Base-by-base conservation (phyloP, 1,284 basidiomycete species). In the Sporisorium reilianum region DNA sequence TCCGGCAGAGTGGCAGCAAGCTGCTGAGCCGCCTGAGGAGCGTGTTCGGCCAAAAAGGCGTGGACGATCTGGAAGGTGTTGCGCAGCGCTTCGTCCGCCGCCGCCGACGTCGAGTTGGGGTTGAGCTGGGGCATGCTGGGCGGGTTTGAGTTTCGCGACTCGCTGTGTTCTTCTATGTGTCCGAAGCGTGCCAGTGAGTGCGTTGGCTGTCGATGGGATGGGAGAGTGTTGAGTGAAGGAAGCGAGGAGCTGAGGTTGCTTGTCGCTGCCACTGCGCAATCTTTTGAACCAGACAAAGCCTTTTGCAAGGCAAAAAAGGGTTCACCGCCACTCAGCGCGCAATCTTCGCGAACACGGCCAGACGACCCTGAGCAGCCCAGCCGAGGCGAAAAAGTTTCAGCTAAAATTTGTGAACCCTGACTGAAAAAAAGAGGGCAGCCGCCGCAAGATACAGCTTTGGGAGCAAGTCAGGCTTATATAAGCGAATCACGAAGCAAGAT, bases 11-110 rank as follows among this genome's bases (percentile, higher is more conserved):
- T 48, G 5, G 50, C 20, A n/a, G 71, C 71, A 5, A 74, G 49
- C 36, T 59, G 51, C 40, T 63, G 56, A 14, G 67, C 73, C 18
- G 64, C 67, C 6, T 46, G 38, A 23, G 73, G 73, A 20, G 73
- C 73, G 41, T 75, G 67, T 42, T 75, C 60, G 14, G 64, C 38
- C 5, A 75, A 22, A 53, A 75, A 75, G n/a, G 73, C 67, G 34
- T 75, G 64, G 2, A 75, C 73, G 45, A 75, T 71, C 52, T 62
- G 63, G 44, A 75, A 75, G 3, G 73, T 75, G 53, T 71, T 54
- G 23, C 50, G 52, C 9, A 75, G 64, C 5, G 67, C 73, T 14
- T 58, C 59, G 49, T 75, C 73, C 0, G 57, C 58, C 3, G 63
- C 36, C 1, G 44, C 45, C 0, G 60, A 57, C 3, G 52, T 49